Evolutionary conservation across 495 filamentous ascomycete genomes (phyloP).

Genomic region (Mycothermus thermophilus): DNA sequence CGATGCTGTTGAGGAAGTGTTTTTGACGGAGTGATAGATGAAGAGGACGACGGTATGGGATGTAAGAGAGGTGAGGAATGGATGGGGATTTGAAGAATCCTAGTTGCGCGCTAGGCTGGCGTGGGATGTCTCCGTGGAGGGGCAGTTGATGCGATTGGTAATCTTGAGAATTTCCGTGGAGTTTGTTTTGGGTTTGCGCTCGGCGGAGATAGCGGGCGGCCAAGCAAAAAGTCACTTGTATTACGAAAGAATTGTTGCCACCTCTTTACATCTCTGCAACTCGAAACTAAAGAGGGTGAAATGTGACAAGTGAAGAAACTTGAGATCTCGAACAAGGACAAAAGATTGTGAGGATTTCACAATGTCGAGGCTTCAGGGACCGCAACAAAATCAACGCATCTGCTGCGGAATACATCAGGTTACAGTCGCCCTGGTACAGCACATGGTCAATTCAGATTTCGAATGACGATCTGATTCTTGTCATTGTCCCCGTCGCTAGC

Average conservation of each 20-base stretch:
- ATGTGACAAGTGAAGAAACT: not conserved
- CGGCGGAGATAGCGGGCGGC: slow-evolving; percentile 5
- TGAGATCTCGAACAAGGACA: too few species aligned
- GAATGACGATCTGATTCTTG: too few species aligned
- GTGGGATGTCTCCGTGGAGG: too few species aligned
- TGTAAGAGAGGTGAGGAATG: not conserved
- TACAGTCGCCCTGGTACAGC: too few species aligned
- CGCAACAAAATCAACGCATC: too few species aligned
- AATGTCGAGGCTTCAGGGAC: too few species aligned
- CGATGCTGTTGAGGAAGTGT: slow-evolving; percentile 1
- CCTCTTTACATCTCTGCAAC: too few species aligned
- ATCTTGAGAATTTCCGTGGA: slow-evolving; percentile 8
- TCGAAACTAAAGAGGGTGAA: slow-evolving; percentile 8
- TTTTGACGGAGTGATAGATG: not conserved
- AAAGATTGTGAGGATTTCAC: too few species aligned
- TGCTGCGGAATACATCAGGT: too few species aligned
- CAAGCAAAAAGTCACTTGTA: slow-evolving; percentile 8
- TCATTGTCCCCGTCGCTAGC: too few species aligned
- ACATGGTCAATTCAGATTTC: too few species aligned
- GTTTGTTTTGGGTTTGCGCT: slow-evolving; percentile 8
- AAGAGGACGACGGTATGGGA: not conserved
- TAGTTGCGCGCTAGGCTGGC: too few species aligned
- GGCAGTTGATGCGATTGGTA: slow-evolving; percentile 1
- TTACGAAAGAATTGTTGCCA: slow-evolving; percentile 20
- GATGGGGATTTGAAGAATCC: not conserved